These are phyloP conservation scores for Chaetomium tenue DNA, from an alignment of 495 filamentous ascomycete species.

Conservation along the genomic window DNA sequence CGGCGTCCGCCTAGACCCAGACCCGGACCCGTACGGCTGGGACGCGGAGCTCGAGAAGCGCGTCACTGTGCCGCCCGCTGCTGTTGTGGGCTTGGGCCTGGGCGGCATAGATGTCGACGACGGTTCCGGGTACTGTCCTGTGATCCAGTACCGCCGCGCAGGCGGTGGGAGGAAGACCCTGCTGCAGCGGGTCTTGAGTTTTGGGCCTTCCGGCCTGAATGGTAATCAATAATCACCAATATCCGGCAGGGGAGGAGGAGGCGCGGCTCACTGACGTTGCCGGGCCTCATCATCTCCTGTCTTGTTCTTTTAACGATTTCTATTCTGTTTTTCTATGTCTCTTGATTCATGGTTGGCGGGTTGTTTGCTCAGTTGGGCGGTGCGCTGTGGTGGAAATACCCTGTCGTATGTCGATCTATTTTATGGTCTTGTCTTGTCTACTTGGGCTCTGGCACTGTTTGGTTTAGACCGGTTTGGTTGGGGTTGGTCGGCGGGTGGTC, in stretches of 20 bases:
- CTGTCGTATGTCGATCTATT: conserved; percentile 3
- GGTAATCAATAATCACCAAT: background rate
- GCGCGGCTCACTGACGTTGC: conserved; percentile 4
- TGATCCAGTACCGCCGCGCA: conserved; percentile 29
- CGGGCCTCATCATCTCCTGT: background rate
- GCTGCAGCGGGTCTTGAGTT: conserved; percentile 46
- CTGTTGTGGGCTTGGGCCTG: background rate
- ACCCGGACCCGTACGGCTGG: conserved; percentile 50
- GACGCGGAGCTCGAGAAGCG: conserved; percentile 43
- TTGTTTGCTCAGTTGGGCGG: conserved; percentile 3
- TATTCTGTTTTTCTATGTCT: conserved; percentile 7
- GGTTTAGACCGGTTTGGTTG: conserved; percentile 10
- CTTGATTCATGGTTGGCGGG: conserved; percentile 1
- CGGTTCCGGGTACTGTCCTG: conserved; percentile 14
- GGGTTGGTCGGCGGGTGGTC: background rate
- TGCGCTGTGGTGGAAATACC: conserved; percentile 11
- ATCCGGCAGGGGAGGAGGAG: conserved; percentile 2
- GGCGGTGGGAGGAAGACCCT: conserved; percentile 42
- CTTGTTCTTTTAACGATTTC: background rate
- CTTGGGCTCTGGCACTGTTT: background rate
- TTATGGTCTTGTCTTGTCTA: background rate
- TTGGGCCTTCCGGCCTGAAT: conserved; percentile 15
- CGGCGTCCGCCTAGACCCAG: background rate
- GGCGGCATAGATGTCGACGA: background rate
- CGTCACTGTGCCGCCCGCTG: background rate